Base-by-base conservation (phyloP, 2,329 filamentous ascomycete genomes). In the Colletotrichum lupini region DNA sequence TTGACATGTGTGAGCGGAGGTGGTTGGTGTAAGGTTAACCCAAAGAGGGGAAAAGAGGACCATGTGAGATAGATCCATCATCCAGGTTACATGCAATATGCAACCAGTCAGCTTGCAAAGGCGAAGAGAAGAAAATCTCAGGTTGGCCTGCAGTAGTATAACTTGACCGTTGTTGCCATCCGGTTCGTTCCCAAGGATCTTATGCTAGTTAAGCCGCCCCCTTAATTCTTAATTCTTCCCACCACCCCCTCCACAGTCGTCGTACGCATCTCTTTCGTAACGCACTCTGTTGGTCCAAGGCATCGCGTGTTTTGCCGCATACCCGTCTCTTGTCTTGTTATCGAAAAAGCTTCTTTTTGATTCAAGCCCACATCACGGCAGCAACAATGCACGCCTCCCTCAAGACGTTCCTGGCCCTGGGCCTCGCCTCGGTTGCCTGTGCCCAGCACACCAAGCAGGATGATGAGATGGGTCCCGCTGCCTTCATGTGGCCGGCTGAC, bases 401-500 rank as follows among this genome's bases (percentile, higher is more conserved):
- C 26, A 67, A 71, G 62, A 46, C 68, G 12, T 22, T 67, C n/a
- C 22, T 67, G 55, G 62, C 68, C n/a, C 57, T 72, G 32, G 68
- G 63, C 24, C 63, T 72, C 49, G 68, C 63, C 9, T 61, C 63
- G n/a, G 57, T 56, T 32, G 68, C 49, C 46, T 53, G 32, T 4
- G 68, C 63, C 32, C 68, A 72, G 63, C 63, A 72, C 53, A 60
- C 63, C 56, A 66, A 67, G 62, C 46, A 67, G 62, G 62, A 71
- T n/a, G 68, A 71, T 8, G 68, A 71, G 69, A 76, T 68, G 78
- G 78, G 77, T 16, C 87, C 88, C 11, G 87, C 87, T 28, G 86
- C 85, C 9, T 88, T 90, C 77, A 80, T 90, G 77, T 90, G 88
- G 88, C 88, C 88, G 3, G 78, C 82, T 12, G 87, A 89, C 77